These are phyloP conservation scores for Sphagnum magellanicum DNA, from an alignment of 228 moss, liverwort and hornwort species.

Conservation along the genomic window DNA sequence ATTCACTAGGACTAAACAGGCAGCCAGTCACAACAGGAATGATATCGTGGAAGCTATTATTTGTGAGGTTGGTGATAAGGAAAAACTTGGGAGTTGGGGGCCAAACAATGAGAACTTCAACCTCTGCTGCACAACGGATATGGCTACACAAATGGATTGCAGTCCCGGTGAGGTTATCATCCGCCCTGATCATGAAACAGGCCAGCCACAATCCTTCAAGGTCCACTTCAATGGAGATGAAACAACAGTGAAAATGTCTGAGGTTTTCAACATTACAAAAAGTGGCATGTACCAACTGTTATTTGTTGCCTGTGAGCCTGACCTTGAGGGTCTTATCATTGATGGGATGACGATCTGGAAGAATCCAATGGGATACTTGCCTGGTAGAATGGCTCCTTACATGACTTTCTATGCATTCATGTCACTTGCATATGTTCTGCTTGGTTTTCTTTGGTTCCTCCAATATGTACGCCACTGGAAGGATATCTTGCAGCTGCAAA, in stretches of 20 bases:
- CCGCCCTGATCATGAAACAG: not conserved
- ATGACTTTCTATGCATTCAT: conserved; percentile 79
- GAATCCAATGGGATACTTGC: conserved; percentile 90
- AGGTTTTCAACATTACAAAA: conserved; percentile 48
- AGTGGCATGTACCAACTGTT: conserved; percentile 80
- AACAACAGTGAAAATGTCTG: not conserved
- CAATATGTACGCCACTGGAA: conserved; percentile 89
- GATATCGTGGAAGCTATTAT: conserved; percentile 69
- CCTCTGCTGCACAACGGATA: conserved; percentile 63
- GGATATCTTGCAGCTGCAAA: conserved; percentile 90
- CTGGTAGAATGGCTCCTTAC: conserved; percentile 85
- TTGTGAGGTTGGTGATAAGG: conserved; percentile 66
- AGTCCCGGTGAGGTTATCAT: conserved; percentile 60
- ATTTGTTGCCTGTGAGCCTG: conserved; percentile 70
- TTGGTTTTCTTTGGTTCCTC: conserved; percentile 83
- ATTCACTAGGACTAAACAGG: conserved; percentile 58
- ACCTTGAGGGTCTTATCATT: conserved; percentile 56
- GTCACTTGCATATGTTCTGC: conserved; percentile 69
- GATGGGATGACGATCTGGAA: conserved; percentile 76
- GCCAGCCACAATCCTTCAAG: conserved; percentile 2
- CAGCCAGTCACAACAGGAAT: conserved; percentile 19
- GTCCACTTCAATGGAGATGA: conserved; percentile 32
- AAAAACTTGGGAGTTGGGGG: conserved; percentile 50
- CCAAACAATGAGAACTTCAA: conserved; percentile 39
- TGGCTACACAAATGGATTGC: conserved; percentile 50